These are phyloP conservation scores for Tolypocladium amazonense DNA, from an alignment of 2,329 filamentous ascomycete species.

Conservation along the genomic window DNA sequence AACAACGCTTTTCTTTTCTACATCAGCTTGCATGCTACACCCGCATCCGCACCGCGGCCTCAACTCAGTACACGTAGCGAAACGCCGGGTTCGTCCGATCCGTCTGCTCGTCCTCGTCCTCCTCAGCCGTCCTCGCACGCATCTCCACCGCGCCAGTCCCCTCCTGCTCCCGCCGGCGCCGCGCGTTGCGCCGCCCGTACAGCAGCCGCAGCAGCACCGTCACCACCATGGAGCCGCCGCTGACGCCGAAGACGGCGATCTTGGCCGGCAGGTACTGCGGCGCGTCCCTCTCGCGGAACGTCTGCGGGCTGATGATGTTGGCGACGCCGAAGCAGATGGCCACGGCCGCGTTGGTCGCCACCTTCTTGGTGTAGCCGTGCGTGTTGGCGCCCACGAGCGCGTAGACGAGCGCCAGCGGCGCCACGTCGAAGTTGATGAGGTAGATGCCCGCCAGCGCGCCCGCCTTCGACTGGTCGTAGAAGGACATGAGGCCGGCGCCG, in stretches of 20 bases:
- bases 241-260: constrained; percentile 34
- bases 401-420: constrained; percentile 40
- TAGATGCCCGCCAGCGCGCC: constrained; percentile 22
- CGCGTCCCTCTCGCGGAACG: constrained; percentile 26
- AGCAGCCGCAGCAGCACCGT: constrained; percentile 23
- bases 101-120: constrained; percentile 20
- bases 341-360: constrained; percentile 30
- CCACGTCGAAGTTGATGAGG: constrained; percentile 32
- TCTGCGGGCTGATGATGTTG: constrained; percentile 25
- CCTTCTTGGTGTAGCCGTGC: constrained; percentile 35
- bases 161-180: constrained; percentile 16
- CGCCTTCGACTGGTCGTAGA: constrained; percentile 9
- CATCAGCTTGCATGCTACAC: not conserved
- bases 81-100: constrained; percentile 20
- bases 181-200: constrained; percentile 22
- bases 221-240: constrained; percentile 18
- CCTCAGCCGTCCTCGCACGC: constrained; percentile 6
- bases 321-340: constrained; percentile 32
- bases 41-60: not conserved
- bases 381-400: constrained; percentile 38
- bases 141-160: constrained; percentile 20
- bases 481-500: constrained; percentile 16
- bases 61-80: constrained; percentile 10
- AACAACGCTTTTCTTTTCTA: not conserved
- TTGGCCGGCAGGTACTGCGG: constrained; percentile 40